These are phyloP conservation scores for Wallacemonas rigidus DNA, from an alignment of 208 protist species.

Conservation along the genomic window DNA sequence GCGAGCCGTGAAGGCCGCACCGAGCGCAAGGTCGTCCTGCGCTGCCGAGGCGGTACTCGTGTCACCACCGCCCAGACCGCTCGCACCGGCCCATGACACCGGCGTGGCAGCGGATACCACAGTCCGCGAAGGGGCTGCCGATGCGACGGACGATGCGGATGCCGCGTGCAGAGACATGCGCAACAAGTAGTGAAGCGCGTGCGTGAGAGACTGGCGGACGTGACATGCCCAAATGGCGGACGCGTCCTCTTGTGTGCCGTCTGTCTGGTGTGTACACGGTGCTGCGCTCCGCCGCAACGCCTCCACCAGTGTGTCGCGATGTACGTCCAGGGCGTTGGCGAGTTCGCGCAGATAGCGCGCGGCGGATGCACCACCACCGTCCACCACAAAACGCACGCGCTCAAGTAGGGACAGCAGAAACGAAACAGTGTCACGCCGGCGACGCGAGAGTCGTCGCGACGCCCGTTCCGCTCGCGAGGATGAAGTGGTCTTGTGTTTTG, in stretches of 20 bases:
- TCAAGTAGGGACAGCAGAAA: conserved; percentile 2
- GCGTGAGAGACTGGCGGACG: background rate
- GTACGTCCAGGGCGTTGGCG: conserved; percentile 2
- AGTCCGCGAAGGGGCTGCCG: too few species aligned
- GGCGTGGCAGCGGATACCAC: too few species aligned
- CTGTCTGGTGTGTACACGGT: too few species aligned
- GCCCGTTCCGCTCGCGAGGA: background rate
- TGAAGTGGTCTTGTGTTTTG: background rate
- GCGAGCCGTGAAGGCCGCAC: background rate
- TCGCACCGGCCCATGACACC: too few species aligned
- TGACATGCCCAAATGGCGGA: background rate
- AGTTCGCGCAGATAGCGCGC: conserved; percentile 26
- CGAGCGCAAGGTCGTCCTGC: background rate
- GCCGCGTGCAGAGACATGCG: background rate
- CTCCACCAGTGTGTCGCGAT: conserved; percentile 2
- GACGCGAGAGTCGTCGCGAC: background rate
- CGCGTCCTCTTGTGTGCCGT: background rate
- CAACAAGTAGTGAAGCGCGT: background rate
- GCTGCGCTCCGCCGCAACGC: background rate
- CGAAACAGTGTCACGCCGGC: background rate
- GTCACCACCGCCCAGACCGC: too few species aligned
- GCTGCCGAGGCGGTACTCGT: background rate
- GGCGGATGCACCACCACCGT: background rate
- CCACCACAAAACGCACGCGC: conserved; percentile 7
- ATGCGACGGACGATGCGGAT: background rate